These are phyloP conservation scores for Pleurotus tuber-regium DNA, from an alignment of 768 basidiomycete species.

Conservation along the genomic window DNA sequence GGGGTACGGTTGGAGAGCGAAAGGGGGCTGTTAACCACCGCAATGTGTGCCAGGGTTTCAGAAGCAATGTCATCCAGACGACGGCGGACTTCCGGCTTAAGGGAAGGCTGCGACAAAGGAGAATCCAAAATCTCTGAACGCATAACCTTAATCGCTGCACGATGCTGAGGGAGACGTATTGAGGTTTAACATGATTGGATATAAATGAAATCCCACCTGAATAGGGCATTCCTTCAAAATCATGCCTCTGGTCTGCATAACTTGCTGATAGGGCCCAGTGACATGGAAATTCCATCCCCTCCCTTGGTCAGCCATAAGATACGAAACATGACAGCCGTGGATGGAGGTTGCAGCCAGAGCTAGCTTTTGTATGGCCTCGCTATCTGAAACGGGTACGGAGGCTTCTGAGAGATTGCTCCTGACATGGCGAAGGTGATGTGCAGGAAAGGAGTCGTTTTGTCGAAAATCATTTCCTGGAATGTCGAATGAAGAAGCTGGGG, in stretches of 20 bases:
- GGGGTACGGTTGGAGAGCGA: constrained; percentile 73
- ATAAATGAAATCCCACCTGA: constrained; percentile 46
- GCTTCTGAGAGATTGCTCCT: constrained; percentile 33
- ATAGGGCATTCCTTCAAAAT: constrained; percentile 88
- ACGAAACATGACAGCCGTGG: constrained; percentile 84
- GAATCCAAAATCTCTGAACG: constrained; percentile 93
- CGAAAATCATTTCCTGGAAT: constrained; percentile 49
- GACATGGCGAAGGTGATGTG: constrained; percentile 39
- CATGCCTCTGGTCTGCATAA: constrained; percentile 86
- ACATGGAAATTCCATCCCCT: constrained; percentile 87
- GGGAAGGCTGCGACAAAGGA: constrained; percentile 69
- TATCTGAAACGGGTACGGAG: constrained; percentile 46
- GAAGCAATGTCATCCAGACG: constrained; percentile 93
- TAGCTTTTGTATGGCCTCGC: constrained; percentile 71
- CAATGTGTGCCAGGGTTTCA: constrained; percentile 89
- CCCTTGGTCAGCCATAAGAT: constrained; percentile 67
- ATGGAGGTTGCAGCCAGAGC: constrained; percentile 75
- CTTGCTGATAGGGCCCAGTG: constrained; percentile 89
- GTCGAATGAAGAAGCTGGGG: constrained; percentile 63
- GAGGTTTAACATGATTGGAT: constrained; percentile 14
- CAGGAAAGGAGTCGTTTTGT: constrained; percentile 27
- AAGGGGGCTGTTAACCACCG: constrained; percentile 85
- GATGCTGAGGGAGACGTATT: constrained; percentile 49
- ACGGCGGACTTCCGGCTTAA: constrained; percentile 80
- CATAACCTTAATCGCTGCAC: constrained; percentile 84